Conservation (phyloP, 129 eudicot genomes). For the Artemisia annua region DNA sequence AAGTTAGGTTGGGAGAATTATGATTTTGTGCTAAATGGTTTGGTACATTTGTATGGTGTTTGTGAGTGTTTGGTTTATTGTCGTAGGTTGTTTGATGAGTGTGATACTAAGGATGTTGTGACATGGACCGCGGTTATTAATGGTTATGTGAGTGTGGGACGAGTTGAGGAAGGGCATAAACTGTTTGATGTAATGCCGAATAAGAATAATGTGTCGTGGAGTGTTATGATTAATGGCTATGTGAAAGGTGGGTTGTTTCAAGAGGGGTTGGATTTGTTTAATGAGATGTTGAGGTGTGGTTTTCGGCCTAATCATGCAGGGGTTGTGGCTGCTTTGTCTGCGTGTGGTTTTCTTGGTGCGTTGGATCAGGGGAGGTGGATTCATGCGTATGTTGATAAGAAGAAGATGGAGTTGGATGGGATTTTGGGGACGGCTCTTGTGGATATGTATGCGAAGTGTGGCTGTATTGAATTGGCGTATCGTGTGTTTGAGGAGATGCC, state of each 20-base stretch:
- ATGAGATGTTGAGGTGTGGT: constrained; percentile 54
- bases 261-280: constrained; percentile 63
- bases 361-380: constrained; percentile 80
- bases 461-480: constrained; percentile 57
- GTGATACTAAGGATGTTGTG: constrained; percentile 52
- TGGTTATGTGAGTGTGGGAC: constrained; percentile 55
- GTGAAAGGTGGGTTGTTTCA: constrained; percentile 53
- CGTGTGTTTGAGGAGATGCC: constrained; percentile 55
- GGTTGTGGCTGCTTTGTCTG: constrained; percentile 53
- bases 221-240: constrained; percentile 72
- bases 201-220: constrained; percentile 77
- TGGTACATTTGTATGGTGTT: constrained; percentile 67
- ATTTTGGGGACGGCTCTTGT: constrained; percentile 45
- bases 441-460: constrained; percentile 87
- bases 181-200: constrained; percentile 85
- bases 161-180: constrained; percentile 43
- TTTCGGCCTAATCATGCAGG: constrained; percentile 55
- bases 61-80: constrained; percentile 41
- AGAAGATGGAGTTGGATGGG: constrained; percentile 29
- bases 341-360: constrained; percentile 74
- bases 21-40: constrained; percentile 79
- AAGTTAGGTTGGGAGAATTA: constrained; percentile 76
- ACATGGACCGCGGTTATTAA: constrained; percentile 71
- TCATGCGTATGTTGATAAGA: constrained; percentile 57
- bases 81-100: constrained; percentile 54